A percentile compares a stretch with the other conserved stretches of the same genome.
phyloP scores from a whole-genome alignment of 1,284 basidiomycete species.

The Mycena sp. region DNA sequence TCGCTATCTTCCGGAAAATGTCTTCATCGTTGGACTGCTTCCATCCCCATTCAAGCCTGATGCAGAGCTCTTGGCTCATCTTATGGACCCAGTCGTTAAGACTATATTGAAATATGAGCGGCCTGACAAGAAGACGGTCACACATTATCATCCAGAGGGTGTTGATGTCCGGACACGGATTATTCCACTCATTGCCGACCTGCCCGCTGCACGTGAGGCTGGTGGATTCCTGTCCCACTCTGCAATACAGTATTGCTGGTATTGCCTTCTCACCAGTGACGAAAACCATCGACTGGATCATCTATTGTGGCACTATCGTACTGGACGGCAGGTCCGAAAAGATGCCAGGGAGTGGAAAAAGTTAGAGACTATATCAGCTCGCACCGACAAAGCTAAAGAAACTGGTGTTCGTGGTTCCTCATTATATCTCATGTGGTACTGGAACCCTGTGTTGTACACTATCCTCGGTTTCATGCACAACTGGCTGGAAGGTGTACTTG shows the following conservation, averaged over 20 bases:
- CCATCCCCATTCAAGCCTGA: constrained; percentile 32
- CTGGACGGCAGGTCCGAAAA: constrained; percentile 9
- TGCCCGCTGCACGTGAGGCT: constrained; percentile 6
- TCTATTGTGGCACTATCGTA: background rate
- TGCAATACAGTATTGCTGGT: constrained; percentile 38
- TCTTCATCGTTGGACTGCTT: constrained; percentile 35
- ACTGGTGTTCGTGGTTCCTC: constrained; percentile 41
- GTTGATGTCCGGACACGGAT: background rate
- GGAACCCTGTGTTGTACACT: constrained; percentile 44
- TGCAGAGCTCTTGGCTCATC: constrained; percentile 30
- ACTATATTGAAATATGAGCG: too few species aligned
- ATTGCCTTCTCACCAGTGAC: constrained; percentile 31
- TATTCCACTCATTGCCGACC: background rate
- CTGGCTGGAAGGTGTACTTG: constrained; percentile 44
- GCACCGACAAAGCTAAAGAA: constrained; percentile 8
- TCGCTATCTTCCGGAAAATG: constrained; percentile 34
- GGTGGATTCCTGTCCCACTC: background rate
- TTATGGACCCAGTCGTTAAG: constrained; percentile 19
- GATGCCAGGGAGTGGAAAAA: constrained; percentile 27
- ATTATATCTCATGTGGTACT: constrained; percentile 37
- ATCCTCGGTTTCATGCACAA: constrained; percentile 48
- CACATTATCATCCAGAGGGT: background rate
- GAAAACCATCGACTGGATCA: constrained; percentile 16
- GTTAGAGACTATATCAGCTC: constrained; percentile 9
- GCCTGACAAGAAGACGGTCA: too few species aligned